phyloP scores from a whole-genome alignment of 2,329 filamentous ascomycete species.

The Pseudomassariella vexata region DNA sequence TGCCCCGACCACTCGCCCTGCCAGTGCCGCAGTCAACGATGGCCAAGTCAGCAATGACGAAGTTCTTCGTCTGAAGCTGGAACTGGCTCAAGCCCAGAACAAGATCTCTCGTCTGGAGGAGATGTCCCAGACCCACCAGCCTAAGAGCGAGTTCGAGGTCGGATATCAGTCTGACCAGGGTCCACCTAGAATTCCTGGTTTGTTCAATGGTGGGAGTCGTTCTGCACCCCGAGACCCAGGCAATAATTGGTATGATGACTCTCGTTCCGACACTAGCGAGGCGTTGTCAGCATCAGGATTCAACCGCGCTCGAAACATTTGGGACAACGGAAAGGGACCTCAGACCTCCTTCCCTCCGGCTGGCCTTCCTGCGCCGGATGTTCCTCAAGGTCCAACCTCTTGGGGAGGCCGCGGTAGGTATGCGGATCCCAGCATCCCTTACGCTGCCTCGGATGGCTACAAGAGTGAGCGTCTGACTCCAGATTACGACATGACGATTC shows the following conservation, averaged over 20 bases:
- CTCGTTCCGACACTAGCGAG: conserved; percentile 52
- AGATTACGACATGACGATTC: conserved; percentile 42
- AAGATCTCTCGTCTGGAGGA: conserved; percentile 69
- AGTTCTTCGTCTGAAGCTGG: conserved; percentile 61
- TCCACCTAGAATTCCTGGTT: too few relatives aligned
- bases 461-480: conserved; percentile 40
- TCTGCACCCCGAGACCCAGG: neutral
- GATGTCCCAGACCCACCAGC: conserved; percentile 57
- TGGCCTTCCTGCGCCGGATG: conserved; percentile 25
- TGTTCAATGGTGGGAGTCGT: too few relatives aligned
- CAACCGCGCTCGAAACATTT: conserved; percentile 50
- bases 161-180: conserved; percentile 13
- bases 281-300: conserved; percentile 44
- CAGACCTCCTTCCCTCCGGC: conserved; percentile 15
- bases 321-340: conserved; percentile 42
- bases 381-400: conserved; percentile 29
- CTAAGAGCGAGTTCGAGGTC: conserved; percentile 45
- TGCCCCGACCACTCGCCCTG: conserved; percentile 43
- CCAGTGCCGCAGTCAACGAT: conserved; percentile 44
- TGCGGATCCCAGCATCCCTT: conserved; percentile 32
- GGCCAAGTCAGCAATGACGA: conserved; percentile 44
- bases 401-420: conserved; percentile 43
- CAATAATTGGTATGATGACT: conserved; percentile 39
- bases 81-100: conserved; percentile 65
- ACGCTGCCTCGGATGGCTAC: conserved; percentile 31